phyloP scores from a whole-genome alignment of 129 eudicot genomes.

The Ambrosia artemisiifolia region DNA sequence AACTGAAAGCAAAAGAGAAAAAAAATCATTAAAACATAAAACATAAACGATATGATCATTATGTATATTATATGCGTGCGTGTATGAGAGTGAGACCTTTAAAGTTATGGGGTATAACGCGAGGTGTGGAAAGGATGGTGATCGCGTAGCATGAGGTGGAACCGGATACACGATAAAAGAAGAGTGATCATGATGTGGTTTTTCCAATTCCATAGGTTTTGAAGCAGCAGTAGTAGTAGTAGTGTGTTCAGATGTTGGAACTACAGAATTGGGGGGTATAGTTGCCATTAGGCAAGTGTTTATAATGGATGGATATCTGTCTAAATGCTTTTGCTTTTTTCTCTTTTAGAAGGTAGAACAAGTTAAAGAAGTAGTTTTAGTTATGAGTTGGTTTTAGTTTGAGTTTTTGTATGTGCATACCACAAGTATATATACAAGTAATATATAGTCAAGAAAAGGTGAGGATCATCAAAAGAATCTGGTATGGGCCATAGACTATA shows the following conservation, averaged over 20 bases:
- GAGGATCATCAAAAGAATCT: conserved; percentile 51
- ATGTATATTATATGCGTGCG: background rate
- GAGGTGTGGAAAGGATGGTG: conserved; percentile 48
- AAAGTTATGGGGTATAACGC: conserved; percentile 62
- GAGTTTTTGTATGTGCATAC: conserved; percentile 35
- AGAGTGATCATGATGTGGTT: conserved; percentile 37
- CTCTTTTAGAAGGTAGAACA: background rate
- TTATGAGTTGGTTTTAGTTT: conserved; percentile 32
- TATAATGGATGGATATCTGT: conserved; percentile 5
- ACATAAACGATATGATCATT: background rate
- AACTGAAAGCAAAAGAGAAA: conserved; percentile 45
- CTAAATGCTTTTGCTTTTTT: conserved; percentile 16
- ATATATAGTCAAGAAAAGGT: conserved; percentile 16
- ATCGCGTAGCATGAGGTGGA: conserved; percentile 35
- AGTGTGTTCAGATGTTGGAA: conserved; percentile 53
- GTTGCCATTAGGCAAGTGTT: conserved; percentile 24
- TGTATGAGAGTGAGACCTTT: conserved; percentile 50
- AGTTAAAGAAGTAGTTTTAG: conserved; percentile 25
- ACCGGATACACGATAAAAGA: conserved; percentile 44
- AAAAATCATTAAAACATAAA: background rate
- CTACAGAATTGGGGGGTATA: conserved; percentile 55
- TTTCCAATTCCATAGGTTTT: conserved; percentile 37
- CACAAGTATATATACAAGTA: conserved; percentile 39
- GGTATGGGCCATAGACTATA: conserved; percentile 45
- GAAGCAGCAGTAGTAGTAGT: conserved; percentile 11